These are phyloP conservation scores for Pisolithus thermaeus DNA, from an alignment of 1,284 basidiomycete genomes.

Conservation along the genomic window DNA sequence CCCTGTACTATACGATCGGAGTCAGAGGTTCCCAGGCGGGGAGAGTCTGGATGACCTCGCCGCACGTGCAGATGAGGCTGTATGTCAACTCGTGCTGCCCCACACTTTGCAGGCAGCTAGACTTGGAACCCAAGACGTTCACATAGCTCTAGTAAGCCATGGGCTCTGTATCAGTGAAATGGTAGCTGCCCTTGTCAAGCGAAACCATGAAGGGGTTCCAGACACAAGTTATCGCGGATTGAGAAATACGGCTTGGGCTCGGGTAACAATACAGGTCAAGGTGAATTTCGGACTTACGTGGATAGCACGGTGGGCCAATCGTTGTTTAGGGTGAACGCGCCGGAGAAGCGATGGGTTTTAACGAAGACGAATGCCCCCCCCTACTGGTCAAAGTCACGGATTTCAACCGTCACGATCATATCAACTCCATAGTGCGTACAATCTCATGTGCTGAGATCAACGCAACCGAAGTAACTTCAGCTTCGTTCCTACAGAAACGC, in stretches of 20 bases:
- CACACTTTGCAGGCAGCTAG: slow-evolving; percentile 42
- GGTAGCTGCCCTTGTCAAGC: slow-evolving; percentile 44
- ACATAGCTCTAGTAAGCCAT: slow-evolving; percentile 76
- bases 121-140: slow-evolving; percentile 36
- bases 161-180: slow-evolving; percentile 73
- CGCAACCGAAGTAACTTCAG: background rate
- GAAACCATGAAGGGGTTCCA: slow-evolving; percentile 29
- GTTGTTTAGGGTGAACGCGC: slow-evolving; percentile 26
- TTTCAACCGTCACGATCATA: slow-evolving; percentile 53
- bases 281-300: slow-evolving; percentile 26
- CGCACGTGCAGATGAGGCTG: slow-evolving; percentile 50
- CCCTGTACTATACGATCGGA: slow-evolving; percentile 42
- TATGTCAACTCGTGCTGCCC: slow-evolving; percentile 58
- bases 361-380: slow-evolving; percentile 26
- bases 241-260: slow-evolving; percentile 68
- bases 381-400: slow-evolving; percentile 43
- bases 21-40: slow-evolving; percentile 62
- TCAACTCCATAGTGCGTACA: slow-evolving; percentile 47
- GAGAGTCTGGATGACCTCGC: slow-evolving; percentile 71
- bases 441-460: background rate
- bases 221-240: slow-evolving; percentile 45
- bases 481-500: slow-evolving; percentile 44
- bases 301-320: slow-evolving; percentile 4
- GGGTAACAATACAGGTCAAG: slow-evolving; percentile 44
- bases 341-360: slow-evolving; percentile 22